Evolutionary conservation across 371 early-diverging fungal species (phyloP), one percentile per base, ranked within the genome.

Genomic region (Pancytospora epiphaga): DNA sequence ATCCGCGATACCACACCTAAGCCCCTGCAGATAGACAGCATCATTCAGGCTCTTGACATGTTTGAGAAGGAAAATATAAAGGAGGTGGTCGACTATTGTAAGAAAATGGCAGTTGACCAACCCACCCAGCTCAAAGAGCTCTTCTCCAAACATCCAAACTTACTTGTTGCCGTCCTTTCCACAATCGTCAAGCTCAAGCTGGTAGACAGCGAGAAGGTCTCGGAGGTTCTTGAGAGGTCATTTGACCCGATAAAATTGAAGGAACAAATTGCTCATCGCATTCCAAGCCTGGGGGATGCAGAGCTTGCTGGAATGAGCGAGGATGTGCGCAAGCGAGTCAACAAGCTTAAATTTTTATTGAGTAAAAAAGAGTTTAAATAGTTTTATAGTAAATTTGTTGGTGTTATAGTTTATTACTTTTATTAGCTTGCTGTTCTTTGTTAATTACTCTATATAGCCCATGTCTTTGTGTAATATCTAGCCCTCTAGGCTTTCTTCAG

Each of bases 21-120:
- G 60, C 36, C 54, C 33, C 19, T 77, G 18, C 74, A 76, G 34
- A 66, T 77, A 19, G 80, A 81, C 9, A 73, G 60, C 9, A 58
- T 83, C 22, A 56, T 72, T 2, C 69, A 60, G 34, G 74, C 72
- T 3, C 69, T 81, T 3, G 73, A 83, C 40, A 62, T 34, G 19
- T 72, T 80, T 70, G 75, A 77, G 34, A 67, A 72, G 40, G 77
- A 76, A 22, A 73, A 78, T 50, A 39, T 80, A 36, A 79, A 80
- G 60, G 79, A 81, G 27, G 79, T 83, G 1, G 12, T 83, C 15
- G 69, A 66, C 36, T 81, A 80, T 66, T 37, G 80, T 25, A 81
- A 81, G 58, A 70, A 68, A 49, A 52, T 83, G 47, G 81, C 80
- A 15, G 65, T 81, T 25, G 71, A 78, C 38, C 70, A 77, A 40